Evolutionary conservation across 805 yeast genomes (phyloP).

Genomic region (Naumovozyma dairenensis): DNA sequence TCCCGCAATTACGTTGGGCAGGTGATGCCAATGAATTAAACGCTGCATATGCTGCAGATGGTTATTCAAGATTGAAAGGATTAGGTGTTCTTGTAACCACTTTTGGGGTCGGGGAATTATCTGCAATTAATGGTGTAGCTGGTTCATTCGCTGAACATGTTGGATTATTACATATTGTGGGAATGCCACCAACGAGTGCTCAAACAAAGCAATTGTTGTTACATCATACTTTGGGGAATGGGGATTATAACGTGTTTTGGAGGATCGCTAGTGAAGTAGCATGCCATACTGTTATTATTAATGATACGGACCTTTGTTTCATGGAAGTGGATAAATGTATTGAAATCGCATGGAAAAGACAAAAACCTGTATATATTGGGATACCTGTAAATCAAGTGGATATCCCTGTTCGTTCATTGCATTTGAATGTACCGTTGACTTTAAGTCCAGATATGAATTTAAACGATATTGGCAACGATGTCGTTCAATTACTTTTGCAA

Average conservation of each 20-base stretch:
- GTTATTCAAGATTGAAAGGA: constrained; percentile 52
- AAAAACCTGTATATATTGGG: constrained; percentile 70
- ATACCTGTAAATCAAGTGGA: constrained; percentile 69
- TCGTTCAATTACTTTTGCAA: constrained; percentile 37
- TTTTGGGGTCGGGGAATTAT: constrained; percentile 83
- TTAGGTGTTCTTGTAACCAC: constrained; percentile 40
- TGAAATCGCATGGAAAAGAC: constrained; percentile 51
- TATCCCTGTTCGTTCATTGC: constrained; percentile 38
- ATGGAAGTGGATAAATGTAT: constrained; percentile 57
- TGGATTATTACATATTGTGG: constrained; percentile 79
- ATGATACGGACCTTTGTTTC: constrained; percentile 50
- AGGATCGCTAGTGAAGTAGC: constrained; percentile 60
- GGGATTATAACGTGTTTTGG: constrained; percentile 60
- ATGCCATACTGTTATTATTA: constrained; percentile 46
- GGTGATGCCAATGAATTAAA: constrained; percentile 85
- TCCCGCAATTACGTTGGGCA: constrained; percentile 50
- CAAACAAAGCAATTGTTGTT: constrained; percentile 40
- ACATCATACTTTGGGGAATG: constrained; percentile 73
- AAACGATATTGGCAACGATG: constrained; percentile 45
- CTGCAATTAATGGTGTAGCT: constrained; percentile 74
- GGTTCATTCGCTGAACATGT: constrained; percentile 79
- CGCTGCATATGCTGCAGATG: constrained; percentile 87
- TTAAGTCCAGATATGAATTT: constrained; percentile 41
- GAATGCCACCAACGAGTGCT: constrained; percentile 47
- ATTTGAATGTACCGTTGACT: constrained; percentile 49